Evolutionary conservation across 2,329 filamentous ascomycete species (phyloP).

Genomic region (Stagonosporopsis chrysanthemi): DNA sequence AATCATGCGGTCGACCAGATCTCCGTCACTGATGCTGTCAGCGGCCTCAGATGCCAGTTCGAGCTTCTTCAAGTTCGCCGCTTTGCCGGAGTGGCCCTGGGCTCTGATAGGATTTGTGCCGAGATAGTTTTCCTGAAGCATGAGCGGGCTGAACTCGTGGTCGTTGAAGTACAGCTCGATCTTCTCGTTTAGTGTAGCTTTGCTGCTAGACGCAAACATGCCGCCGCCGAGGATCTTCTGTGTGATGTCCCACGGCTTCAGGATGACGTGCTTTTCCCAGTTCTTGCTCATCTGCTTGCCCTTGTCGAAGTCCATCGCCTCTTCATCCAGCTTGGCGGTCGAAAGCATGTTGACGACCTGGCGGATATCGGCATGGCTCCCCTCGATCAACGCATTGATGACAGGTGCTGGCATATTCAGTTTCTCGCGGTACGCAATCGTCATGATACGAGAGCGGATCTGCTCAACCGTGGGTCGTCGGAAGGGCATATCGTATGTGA

Average conservation of each 20-base stretch:
- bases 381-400: conserved; percentile 92
- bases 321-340: conserved; percentile 87
- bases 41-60: conserved; percentile 88
- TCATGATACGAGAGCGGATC: conserved; percentile 90
- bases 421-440: conserved; percentile 90
- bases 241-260: conserved; percentile 98
- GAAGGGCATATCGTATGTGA: conserved; percentile 85
- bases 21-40: conserved; percentile 95
- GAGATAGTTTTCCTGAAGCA: conserved; percentile 98
- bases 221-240: conserved; percentile 88
- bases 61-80: conserved; percentile 80
- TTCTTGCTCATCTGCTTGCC: conserved; percentile 95
- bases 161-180: conserved; percentile 99
- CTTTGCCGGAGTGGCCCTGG: conserved; percentile 68
- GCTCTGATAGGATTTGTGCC: conserved; percentile 77
- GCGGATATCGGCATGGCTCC: conserved; percentile 92
- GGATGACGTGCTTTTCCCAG: conserved; percentile 96
- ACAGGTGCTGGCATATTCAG: conserved; percentile 84
- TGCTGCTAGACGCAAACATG: conserved; percentile 84
- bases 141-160: conserved; percentile 94
- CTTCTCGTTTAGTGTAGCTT: conserved; percentile 92
- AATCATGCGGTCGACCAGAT: conserved; percentile 96
- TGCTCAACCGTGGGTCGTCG: conserved; percentile 88
- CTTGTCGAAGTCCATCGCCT: conserved; percentile 80
- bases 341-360: conserved; percentile 99